Evolutionary conservation across 2,329 filamentous ascomycete species (phyloP).

Genomic region (Huntiella moniliformis): DNA sequence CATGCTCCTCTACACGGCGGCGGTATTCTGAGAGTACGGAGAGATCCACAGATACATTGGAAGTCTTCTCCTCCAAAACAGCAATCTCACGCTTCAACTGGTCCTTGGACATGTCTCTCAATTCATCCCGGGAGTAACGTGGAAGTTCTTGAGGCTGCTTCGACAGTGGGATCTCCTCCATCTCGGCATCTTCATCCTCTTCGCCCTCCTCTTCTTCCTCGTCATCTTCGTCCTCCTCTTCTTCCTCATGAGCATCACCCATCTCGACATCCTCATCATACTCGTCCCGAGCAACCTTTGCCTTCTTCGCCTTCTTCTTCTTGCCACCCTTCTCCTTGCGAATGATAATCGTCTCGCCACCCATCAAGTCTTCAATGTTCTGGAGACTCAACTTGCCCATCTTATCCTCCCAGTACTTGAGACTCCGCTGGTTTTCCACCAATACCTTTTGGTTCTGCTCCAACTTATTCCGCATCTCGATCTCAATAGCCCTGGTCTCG

Average conservation of each 20-base stretch:
- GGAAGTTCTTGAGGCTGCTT: conserved; percentile 43
- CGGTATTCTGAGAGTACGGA: conserved; percentile 79
- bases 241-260: conserved; percentile 14
- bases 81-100: conserved; percentile 43
- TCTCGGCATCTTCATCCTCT: conserved; percentile 16
- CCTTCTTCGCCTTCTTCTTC: conserved; percentile 7
- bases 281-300: conserved; percentile 9
- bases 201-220: conserved; percentile 1
- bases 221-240: conserved; percentile 16
- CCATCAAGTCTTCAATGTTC: conserved; percentile 51
- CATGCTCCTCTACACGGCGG: conserved; percentile 66
- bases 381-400: conserved; percentile 66
- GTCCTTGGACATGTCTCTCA: conserved; percentile 46
- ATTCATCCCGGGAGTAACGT: conserved; percentile 54
- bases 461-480: conserved; percentile 96
- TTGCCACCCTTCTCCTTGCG: conserved; percentile 2
- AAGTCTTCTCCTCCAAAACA: conserved; percentile 48
- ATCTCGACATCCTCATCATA: conserved; percentile 15
- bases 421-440: conserved; percentile 65
- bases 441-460: conserved; percentile 90
- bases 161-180: conserved; percentile 14
- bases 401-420: conserved; percentile 80
- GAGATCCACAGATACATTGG: conserved; percentile 74
- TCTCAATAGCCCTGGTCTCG: conserved; percentile 71
- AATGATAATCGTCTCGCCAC: conserved; percentile 16